These are phyloP conservation scores for Heteromeles arbutifolia DNA, from an alignment of 306 rosid species.

Conservation along the genomic window DNA sequence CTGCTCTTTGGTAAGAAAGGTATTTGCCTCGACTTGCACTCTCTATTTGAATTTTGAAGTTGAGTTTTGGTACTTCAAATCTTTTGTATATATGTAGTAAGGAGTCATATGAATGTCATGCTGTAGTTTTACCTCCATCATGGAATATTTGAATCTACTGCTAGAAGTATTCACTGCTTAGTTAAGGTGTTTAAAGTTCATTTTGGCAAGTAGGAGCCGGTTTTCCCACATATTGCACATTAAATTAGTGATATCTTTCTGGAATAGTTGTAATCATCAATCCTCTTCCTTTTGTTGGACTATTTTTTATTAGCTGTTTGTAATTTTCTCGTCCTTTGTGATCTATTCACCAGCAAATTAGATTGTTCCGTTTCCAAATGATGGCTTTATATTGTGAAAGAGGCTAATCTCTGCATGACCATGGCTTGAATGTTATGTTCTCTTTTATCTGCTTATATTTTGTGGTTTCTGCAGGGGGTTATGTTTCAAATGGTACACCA, in stretches of 20 bases:
- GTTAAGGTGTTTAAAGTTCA: neutral
- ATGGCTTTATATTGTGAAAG: neutral
- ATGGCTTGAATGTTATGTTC: neutral
- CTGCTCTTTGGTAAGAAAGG: neutral
- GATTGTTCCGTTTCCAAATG: neutral
- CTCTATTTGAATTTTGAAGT: neutral
- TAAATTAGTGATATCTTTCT: neutral
- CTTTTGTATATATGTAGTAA: neutral
- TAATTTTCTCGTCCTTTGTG: neutral
- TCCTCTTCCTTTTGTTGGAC: neutral
- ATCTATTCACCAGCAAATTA: neutral
- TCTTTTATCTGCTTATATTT: neutral
- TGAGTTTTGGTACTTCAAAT: neutral
- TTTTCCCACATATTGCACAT: neutral
- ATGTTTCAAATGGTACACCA: slow-evolving; percentile 59
- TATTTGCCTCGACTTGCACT: slow-evolving; percentile 7
- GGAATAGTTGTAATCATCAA: neutral
- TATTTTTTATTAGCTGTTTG: neutral
- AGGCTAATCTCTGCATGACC: neutral
- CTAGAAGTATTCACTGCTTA: neutral
- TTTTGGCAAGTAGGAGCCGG: neutral
- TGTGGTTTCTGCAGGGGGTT: slow-evolving; percentile 49
- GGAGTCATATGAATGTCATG: neutral
- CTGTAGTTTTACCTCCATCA: neutral
- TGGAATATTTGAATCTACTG: neutral